Conservation (phyloP, 768 basidiomycete genomes). For the Cystobasidium tubakii region DNA sequence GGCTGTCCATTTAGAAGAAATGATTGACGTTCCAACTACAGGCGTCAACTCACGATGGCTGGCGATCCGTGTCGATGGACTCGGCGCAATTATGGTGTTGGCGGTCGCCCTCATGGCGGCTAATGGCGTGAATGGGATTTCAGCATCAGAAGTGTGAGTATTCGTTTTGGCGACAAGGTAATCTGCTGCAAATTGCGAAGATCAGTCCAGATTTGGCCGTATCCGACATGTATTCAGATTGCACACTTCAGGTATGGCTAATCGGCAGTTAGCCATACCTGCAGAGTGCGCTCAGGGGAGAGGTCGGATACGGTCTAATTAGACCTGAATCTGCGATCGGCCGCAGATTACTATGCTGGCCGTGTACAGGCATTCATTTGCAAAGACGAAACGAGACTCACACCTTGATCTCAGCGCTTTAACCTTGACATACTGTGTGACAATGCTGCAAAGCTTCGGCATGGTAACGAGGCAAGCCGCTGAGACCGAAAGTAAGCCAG, state of each 20-base stretch:
- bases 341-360: too few relatives aligned
- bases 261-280: too few relatives aligned
- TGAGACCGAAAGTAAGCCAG: slow-evolving; percentile 74
- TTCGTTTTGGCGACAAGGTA: slow-evolving; percentile 61
- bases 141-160: slow-evolving; percentile 74
- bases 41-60: slow-evolving; percentile 59
- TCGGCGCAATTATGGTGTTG: slow-evolving; percentile 66
- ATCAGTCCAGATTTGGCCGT: too few relatives aligned
- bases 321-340: slow-evolving; percentile 81
- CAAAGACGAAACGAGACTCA: too few relatives aligned
- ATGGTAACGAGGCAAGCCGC: slow-evolving; percentile 45
- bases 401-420: slow-evolving; percentile 40
- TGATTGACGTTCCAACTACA: slow-evolving; percentile 53
- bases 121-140: slow-evolving; percentile 65
- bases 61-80: slow-evolving; percentile 75
- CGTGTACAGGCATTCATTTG: too few relatives aligned
- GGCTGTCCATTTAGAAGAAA: background rate
- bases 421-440: slow-evolving; percentile 12
- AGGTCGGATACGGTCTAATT: too few relatives aligned
- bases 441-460: slow-evolving; percentile 54
- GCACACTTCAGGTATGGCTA: too few relatives aligned
- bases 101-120: slow-evolving; percentile 74
- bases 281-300: too few relatives aligned
- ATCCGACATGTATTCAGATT: too few relatives aligned
- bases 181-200: too few relatives aligned